Percentiles rank a stretch among this genome's conserved stretches.
Conservation (phyloP, 1,139 yeast genomes). For the Yamadazyma dendronema region DNA sequence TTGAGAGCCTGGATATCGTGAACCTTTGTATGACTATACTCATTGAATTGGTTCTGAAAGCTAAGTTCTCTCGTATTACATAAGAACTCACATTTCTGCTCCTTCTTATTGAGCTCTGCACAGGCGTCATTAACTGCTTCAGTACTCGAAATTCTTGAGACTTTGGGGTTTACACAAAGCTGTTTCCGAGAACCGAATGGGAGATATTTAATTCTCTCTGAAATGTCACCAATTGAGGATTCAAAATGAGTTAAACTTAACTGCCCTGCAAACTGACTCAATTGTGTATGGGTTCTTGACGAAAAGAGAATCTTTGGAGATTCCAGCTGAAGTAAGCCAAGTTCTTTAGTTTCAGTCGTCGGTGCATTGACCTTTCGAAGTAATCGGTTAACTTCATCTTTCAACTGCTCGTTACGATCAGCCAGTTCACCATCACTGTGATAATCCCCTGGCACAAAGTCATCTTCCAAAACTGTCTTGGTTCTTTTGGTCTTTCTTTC, state of each 20-base stretch:
- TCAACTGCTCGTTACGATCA: conserved; percentile 27
- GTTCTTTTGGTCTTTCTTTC: conserved; percentile 6
- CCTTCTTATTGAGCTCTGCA: conserved; percentile 58
- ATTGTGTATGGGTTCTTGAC: conserved; percentile 90
- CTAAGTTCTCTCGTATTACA: conserved; percentile 33
- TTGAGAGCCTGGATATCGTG: conserved; percentile 85
- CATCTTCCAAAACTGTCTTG: conserved; percentile 19
- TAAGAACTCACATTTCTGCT: conserved; percentile 51
- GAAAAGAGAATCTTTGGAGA: conserved; percentile 58
- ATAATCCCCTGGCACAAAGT: conserved; percentile 43
- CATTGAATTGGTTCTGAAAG: conserved; percentile 51
- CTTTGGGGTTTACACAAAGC: conserved; percentile 70
- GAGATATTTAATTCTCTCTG: conserved; percentile 51
- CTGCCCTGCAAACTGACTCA: conserved; percentile 79
- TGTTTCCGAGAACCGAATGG: conserved; percentile 86
- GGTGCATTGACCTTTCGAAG: conserved; percentile 32
- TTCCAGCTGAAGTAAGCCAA: conserved; percentile 28
- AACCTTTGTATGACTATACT: conserved; percentile 56
- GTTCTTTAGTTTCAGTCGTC: conserved; percentile 1
- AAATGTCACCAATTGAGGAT: conserved; percentile 48
- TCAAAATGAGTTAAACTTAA: conserved; percentile 62
- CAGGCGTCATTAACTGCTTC: conserved; percentile 82
- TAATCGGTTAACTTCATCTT: conserved; percentile 43
- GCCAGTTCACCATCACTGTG: conserved; percentile 28
- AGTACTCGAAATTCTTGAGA: conserved; percentile 46